Evolutionary conservation across 345 rosid species (phyloP).

Genomic region (Microcos paniculata): DNA sequence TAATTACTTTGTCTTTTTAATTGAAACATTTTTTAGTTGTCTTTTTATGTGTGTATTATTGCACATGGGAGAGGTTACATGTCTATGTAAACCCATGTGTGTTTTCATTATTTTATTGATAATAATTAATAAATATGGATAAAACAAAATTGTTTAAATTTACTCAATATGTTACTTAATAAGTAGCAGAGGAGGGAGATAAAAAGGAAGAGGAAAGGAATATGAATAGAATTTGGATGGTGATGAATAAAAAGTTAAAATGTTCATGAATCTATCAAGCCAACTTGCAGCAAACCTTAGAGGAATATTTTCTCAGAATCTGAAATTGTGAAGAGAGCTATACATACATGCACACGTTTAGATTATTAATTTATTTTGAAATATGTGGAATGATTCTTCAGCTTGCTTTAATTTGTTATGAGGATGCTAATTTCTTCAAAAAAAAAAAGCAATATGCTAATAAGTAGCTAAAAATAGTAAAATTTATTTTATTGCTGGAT

Average conservation of each 20-base stretch:
- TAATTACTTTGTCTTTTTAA: background rate
- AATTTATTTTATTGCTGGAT: too few species aligned
- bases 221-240: background rate
- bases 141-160: background rate
- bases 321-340: too few species aligned
- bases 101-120: background rate
- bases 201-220: background rate
- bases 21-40: background rate
- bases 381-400: too few species aligned
- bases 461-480: too few species aligned
- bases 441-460: too few species aligned
- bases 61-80: slow-evolving; percentile 7
- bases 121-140: background rate
- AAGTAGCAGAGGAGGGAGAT: too few species aligned
- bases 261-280: background rate
- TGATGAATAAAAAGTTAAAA: background rate
- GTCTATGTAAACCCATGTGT: background rate
- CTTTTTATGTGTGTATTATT: slow-evolving; percentile 5
- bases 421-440: too few species aligned
- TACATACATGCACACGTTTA: background rate
- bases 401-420: too few species aligned
- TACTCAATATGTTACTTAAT: too few species aligned
- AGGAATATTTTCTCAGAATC: background rate
- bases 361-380: background rate
- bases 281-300: background rate